Base-by-base conservation (phyloP, 148 eudicot species). In the Persicaria maculosa region DNA sequence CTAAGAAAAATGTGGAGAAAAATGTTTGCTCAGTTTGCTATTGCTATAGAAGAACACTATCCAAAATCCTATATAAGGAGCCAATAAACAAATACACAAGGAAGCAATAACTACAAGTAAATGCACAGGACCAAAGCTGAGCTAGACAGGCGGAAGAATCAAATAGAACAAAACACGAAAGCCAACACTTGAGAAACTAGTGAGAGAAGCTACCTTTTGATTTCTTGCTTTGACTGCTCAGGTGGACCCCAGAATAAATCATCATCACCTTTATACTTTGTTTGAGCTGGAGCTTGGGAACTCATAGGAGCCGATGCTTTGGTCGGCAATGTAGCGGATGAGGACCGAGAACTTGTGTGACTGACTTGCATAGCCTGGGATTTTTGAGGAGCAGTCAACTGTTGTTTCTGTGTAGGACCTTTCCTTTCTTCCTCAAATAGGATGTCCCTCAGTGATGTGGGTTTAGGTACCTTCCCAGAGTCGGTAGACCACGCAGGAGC, bases 241-340 rank as follows among this genome's bases (percentile, higher is more conserved):
- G 85, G 72, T 76, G 98, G 97, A 73, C 98, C 98, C 98, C 98
- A 95, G 75, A 95, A 95, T 62, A 95, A 81, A 78, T 95, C 98
- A 82, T 95, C 97, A 65, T 92, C 98, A 36, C 83, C 96, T 80
- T 83, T 89, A 74, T 81, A 70, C 83, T 88, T 95, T 0, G 85
- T 72, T 54, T 87, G 93, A 71, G 87, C 65, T 47, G 89, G 77
- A 72, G 64, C 79, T 50, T 86, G 84, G 15, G 87, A 72, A 75
- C 77, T 74, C 19, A 73, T 50, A 45, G 93, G 86, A 20, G 90
- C 77, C 58, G 87, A 86, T 70, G 85, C 83, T 84, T 92, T 95
- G 43, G 88, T 80, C 16, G 90, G 89, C 31, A 90, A 75, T 5
- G 87, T 74, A 16, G 80, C 83, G 71, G 88, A 72, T 50, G 74